A percentile compares a stretch with the other conserved stretches of the same genome.
Conservation (phyloP, 164 flowering plant genomes). For the Sedum album region DNA sequence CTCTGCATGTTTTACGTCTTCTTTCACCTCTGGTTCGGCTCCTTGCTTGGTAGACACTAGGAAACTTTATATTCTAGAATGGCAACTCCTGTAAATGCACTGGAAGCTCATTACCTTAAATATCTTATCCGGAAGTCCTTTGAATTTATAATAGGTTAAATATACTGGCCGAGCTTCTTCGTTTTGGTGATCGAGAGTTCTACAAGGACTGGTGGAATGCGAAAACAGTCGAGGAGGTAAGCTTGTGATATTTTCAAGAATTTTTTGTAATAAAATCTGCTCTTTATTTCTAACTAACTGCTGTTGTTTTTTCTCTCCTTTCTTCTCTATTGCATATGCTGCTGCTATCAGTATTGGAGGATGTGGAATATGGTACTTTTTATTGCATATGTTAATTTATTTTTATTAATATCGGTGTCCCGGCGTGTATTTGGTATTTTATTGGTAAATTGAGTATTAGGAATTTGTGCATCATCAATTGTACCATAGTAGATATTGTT, state of each 20-base stretch:
- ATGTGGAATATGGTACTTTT: constrained; percentile 96
- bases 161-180: constrained; percentile 87
- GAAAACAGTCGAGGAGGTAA: constrained; percentile 84
- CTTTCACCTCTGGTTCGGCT: constrained; percentile 84
- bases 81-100: not conserved
- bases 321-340: constrained; percentile 13
- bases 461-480: not conserved
- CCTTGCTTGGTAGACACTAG: not conserved
- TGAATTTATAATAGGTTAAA: constrained; percentile 59
- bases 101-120: too few species aligned
- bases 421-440: not conserved
- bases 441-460: too few species aligned
- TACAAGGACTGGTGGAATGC: constrained; percentile 99
- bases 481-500: not conserved
- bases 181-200: constrained; percentile 96
- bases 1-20: constrained; percentile 99
- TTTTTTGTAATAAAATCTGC: not conserved
- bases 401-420: not conserved
- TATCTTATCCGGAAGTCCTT: constrained; percentile 5
- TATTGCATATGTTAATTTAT: constrained; percentile 7
- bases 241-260: not conserved
- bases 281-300: constrained; percentile 7
- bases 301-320: constrained; percentile 1
- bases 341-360: constrained; percentile 81
- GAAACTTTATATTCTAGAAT: not conserved